Evolutionary conservation across 2,329 filamentous ascomycete species (phyloP), one percentile per base, ranked within the genome.

Genomic region (Colletotrichum orbiculare): DNA sequence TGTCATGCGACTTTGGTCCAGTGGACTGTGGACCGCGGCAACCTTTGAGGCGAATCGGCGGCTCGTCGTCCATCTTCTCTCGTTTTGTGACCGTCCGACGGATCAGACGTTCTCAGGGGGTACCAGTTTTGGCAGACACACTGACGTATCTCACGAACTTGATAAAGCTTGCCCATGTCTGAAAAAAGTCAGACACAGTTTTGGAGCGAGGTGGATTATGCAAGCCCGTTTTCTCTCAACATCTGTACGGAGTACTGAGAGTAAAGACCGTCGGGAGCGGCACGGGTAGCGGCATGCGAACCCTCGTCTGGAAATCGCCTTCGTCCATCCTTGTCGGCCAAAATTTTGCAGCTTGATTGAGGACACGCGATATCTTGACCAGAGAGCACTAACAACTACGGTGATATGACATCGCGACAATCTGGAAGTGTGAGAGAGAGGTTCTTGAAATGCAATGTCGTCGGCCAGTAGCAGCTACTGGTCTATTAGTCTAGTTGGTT

Each of bases 401-500:
- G 25, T 25, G 25, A 5, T 4, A 5, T 25, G 25, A 25, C 25
- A 25, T 4, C 25, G 25, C 4, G 1, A 5, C 25, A 25, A 25
- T 25, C 25, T 25, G 4, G 4, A 5, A 25, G 25, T 25, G 0
- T 25, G 17, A 17, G 17, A 17, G 3, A 17, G 17, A 17, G 17
- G 17, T 17, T 17, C 17, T 17, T 17, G 2, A 17, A 3, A 3
- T 0, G 17, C 17, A 17, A 17, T 17, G 17, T 17, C 17, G 3
- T 15, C 11, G 8, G 4, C 25, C 6, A 15, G 6, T 5, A 42
- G 33, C 46, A 45, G 38, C 10, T 15, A 12, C 1, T 1, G 62
- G 63, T 66, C 63, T 62, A 66, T 66, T 66, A 66, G 63, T 66
- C 63, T 66, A 66, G 63, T 66, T 66, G 63, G 63, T 66, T 66